Evolutionary conservation across 2,329 filamentous ascomycete species (phyloP).

Genomic region (Dactylonectria estremocensis): DNA sequence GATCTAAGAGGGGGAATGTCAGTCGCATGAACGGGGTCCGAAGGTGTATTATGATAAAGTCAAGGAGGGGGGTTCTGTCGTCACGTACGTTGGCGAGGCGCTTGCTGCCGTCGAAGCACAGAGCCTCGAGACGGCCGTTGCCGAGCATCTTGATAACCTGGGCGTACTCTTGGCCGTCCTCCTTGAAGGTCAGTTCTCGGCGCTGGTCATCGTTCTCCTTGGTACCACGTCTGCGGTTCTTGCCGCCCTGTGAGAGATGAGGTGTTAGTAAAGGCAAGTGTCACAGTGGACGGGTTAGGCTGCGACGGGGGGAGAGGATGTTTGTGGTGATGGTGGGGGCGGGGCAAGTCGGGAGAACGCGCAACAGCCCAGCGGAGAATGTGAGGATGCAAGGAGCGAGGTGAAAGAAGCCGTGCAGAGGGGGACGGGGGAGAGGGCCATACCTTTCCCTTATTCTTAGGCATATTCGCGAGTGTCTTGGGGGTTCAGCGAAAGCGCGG

Average conservation of each 20-base stretch:
- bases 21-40: slow-evolving; percentile 60
- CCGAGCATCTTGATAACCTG: slow-evolving; percentile 88
- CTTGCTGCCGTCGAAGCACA: slow-evolving; percentile 89
- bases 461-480: slow-evolving; percentile 73
- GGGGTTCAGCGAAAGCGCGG: slow-evolving; percentile 16
- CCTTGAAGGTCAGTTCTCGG: slow-evolving; percentile 98
- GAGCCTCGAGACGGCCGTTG: slow-evolving; percentile 91
- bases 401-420: neutral
- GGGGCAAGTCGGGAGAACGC: slow-evolving; percentile 44
- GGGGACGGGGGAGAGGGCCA: slow-evolving; percentile 47
- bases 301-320: slow-evolving; percentile 27
- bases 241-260: slow-evolving; percentile 80
- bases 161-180: slow-evolving; percentile 85
- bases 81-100: slow-evolving; percentile 59
- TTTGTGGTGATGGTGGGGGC: slow-evolving; percentile 47
- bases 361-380: slow-evolving; percentile 31
- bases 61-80: slow-evolving; percentile 2
- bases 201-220: slow-evolving; percentile 99
- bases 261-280: slow-evolving; percentile 36
- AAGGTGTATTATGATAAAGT: no score
- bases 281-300: slow-evolving; percentile 14
- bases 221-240: slow-evolving; percentile 98
- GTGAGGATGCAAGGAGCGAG: neutral
- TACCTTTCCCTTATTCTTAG: slow-evolving; percentile 99
- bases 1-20: slow-evolving; percentile 63